Base-by-base conservation (phyloP, 179 eudicot genomes). In the Drosera spatulata region DNA sequence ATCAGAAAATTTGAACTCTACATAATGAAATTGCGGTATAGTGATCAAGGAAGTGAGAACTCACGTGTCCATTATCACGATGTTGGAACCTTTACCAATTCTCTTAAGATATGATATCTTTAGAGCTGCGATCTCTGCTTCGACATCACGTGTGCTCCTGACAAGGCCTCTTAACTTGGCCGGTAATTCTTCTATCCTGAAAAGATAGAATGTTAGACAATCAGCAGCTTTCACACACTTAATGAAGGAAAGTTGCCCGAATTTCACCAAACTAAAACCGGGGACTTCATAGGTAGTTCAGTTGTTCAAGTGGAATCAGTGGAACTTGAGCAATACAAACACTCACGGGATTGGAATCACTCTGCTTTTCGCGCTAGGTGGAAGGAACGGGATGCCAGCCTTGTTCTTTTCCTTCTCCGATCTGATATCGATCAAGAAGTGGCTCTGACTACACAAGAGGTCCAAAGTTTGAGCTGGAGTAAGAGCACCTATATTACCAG, bases 31-130 rank as follows among this genome's bases (percentile, higher is more conserved):
- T 43, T 43, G 45, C 1, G 8, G 33, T 43, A 5, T 7, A 39
- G 39, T 37, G 41, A 64, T 10, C 10, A 50, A 48, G 11, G 67
- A 59, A 43, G 63, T 62, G 58, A 60, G 67, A 45, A 66, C 88
- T 79, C 69, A 91, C 98, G 98, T 74, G 85, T 88, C 98, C 86
- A 91, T 68, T 61, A 91, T 86, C 61, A 91, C 95, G 14, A 88
- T 75, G 67, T 76, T 91, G 73, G 96, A 73, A 50, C 95, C 79
- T 75, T 85, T 84, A 65, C 64, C 75, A 41, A 88, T 68, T 71
- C 76, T 86, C 82, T 88, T 91, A 11, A 91, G 82, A 58, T 79
- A 84, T 3, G 98, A 88, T 64, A 91, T 86, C 87, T 88, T 91
- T 62, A 86, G 68, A 46, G 96, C 98, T 4, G 60, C 89, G 59